Percentiles rank a stretch among this genome's conserved stretches.
Evolutionary conservation across 2,329 filamentous ascomycete genomes (phyloP).

Genomic region (Epicoccum nigrum): DNA sequence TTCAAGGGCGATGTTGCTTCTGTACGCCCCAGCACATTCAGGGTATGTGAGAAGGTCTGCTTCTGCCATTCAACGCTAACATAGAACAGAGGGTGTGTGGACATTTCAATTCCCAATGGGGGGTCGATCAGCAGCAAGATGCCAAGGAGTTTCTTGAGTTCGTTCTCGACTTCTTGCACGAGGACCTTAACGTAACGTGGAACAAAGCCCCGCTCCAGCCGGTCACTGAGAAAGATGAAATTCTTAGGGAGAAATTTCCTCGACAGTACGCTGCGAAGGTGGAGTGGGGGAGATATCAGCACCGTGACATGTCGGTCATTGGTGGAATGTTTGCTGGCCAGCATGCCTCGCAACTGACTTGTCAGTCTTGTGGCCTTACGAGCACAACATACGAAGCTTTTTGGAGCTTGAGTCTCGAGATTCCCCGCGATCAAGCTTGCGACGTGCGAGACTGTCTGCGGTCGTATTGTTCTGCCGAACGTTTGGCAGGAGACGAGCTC

Average conservation of each 20-base stretch:
- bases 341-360: slow-evolving; percentile 66
- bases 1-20: slow-evolving; percentile 64
- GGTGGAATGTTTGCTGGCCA: slow-evolving; percentile 80
- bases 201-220: slow-evolving; percentile 63
- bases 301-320: slow-evolving; percentile 75
- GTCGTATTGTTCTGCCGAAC: slow-evolving; percentile 72
- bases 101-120: slow-evolving; percentile 70
- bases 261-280: slow-evolving; percentile 70
- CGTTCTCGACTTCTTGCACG: slow-evolving; percentile 78
- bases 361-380: slow-evolving; percentile 65
- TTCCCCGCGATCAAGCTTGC: slow-evolving; percentile 64
- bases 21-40: slow-evolving; percentile 55
- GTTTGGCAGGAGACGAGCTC: slow-evolving; percentile 68
- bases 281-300: slow-evolving; percentile 75
- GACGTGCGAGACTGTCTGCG: slow-evolving; percentile 72
- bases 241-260: slow-evolving; percentile 64
- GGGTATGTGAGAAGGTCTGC: slow-evolving; percentile 36
- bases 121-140: slow-evolving; percentile 81
- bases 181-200: slow-evolving; percentile 80
- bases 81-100: slow-evolving; percentile 62
- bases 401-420: slow-evolving; percentile 73
- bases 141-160: slow-evolving; percentile 89
- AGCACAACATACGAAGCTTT: slow-evolving; percentile 73
- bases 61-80: slow-evolving; percentile 22
- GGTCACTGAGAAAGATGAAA: slow-evolving; percentile 65